Evolutionary conservation across 192 early-diverging fungal species (phyloP).

Genomic region (Backusella westeae): DNA sequence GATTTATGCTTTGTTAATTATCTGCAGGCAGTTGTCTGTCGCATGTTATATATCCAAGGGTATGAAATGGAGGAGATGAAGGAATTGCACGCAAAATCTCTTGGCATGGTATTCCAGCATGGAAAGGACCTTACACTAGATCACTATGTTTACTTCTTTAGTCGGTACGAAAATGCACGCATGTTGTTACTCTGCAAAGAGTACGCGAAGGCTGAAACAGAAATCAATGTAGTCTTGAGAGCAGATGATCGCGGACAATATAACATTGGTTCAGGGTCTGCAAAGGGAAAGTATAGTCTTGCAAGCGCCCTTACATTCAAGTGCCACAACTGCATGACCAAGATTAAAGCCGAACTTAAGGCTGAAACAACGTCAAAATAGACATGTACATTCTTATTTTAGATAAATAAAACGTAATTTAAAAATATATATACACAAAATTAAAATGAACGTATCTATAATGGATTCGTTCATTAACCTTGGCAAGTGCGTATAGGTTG

Average conservation of each 20-base stretch:
- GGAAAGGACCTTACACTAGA: slow-evolving; percentile 55
- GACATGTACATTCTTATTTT: background rate
- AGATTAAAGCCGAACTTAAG: slow-evolving; percentile 9
- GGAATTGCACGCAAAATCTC: slow-evolving; percentile 21
- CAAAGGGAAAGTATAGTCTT: slow-evolving; percentile 64
- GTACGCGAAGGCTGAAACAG: slow-evolving; percentile 40
- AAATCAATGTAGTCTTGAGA: slow-evolving; percentile 53
- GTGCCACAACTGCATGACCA: slow-evolving; percentile 45
- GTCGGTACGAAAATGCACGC: slow-evolving; percentile 58
- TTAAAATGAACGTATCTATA: no score
- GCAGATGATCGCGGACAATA: slow-evolving; percentile 30
- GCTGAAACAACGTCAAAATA: background rate
- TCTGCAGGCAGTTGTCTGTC: slow-evolving; percentile 62
- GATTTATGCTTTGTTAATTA: slow-evolving; percentile 74
- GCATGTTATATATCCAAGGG: slow-evolving; percentile 43
- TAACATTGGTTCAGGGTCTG: slow-evolving; percentile 31
- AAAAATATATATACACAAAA: background rate
- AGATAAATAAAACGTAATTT: background rate
- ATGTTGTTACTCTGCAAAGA: slow-evolving; percentile 43
- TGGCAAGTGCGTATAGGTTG: no score
- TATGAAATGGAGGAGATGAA: background rate
- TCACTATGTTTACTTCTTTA: slow-evolving; percentile 59
- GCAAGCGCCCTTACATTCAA: slow-evolving; percentile 59
- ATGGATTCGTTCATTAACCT: no score
- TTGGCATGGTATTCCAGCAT: slow-evolving; percentile 47